Base-by-base conservation (phyloP, 2,329 filamentous ascomycete genomes). In the Colletotrichum sp. region DNA sequence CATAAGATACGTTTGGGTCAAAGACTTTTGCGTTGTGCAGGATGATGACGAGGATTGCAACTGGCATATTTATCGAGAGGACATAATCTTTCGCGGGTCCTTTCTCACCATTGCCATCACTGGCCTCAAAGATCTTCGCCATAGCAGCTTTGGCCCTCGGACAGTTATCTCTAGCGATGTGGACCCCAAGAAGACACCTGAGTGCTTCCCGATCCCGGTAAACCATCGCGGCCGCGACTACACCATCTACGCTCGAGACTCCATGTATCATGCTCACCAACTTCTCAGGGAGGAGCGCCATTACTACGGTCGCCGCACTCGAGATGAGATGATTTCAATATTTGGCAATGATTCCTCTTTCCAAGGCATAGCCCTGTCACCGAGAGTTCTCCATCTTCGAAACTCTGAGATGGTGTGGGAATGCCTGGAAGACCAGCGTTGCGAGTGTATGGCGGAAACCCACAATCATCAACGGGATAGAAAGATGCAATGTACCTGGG, bases 51-150 rank as follows among this genome's bases (percentile, higher is more conserved):
- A 68, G 16, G 73, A 75, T 10, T 0, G 14, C 18, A 14, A 24
- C 32, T 75, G 73, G 73, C 73, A 75, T 4, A 12, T 64, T 32
- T 57, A 68, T 28, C 61, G 64, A 39, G 52, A 73, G 13, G 55
- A 68, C 32, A 14, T 32, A 9, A 64, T 75, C 18, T 73, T 60
- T 6, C 36, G 63, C 7, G 34, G 36, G 6, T 72, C 63, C 0
- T 36, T 64, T 26, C 34, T 75, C 30, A 68, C 73, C 32, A 73
- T 75, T 21, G 73, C 73, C 14, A 21, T 75, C 14, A 39, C 61
- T 21, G 30, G 21, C 21, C 28, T 24, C 3, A 26, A 61, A 2
- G 70, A 75, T n/a, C 28, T 67, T 16, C 67, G 65, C 18, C 28
- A 14, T 4, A 73, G 69, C 30, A 73, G 16, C 26, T 64, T 68